Percentiles rank a stretch among this genome's conserved stretches.
phyloP scores from a whole-genome alignment of 495 filamentous ascomycete species.

The Ascodesmis nigricans region DNA sequence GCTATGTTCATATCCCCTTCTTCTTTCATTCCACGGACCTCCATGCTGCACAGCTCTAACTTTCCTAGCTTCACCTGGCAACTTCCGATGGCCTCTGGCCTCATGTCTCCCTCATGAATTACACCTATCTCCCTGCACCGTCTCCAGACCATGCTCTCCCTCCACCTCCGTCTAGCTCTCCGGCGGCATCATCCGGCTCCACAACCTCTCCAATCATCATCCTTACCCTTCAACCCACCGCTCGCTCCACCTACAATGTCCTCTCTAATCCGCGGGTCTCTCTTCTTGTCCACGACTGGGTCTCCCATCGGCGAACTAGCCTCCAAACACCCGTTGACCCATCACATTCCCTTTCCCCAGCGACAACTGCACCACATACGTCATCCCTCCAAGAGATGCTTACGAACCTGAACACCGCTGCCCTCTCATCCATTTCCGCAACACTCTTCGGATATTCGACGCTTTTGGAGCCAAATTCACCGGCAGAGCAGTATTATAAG shows the following conservation, averaged over 20 bases:
- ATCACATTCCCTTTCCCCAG: constrained; percentile 26
- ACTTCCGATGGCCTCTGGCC: constrained; percentile 64
- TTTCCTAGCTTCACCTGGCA: constrained; percentile 66
- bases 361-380: constrained; percentile 25
- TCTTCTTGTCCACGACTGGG: constrained; percentile 95
- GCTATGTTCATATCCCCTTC: constrained; percentile 42
- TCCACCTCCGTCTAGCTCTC: constrained; percentile 21
- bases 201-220: constrained; percentile 34
- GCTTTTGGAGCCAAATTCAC: constrained; percentile 45
- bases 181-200: constrained; percentile 1
- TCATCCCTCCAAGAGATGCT: constrained; percentile 61
- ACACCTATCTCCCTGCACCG: constrained; percentile 72
- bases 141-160: constrained; percentile 51
- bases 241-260: constrained; percentile 75
- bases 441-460: constrained; percentile 73
- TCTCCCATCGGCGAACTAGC: constrained; percentile 64
- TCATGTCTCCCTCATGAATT: constrained; percentile 96
- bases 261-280: constrained; percentile 73
- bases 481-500: constrained; percentile 64
- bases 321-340: constrained; percentile 36
- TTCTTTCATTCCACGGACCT: not conserved
- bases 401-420: constrained; percentile 71
- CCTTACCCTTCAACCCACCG: constrained; percentile 80
- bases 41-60: not conserved
- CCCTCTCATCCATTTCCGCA: constrained; percentile 70